Evolutionary conservation across 2,329 filamentous ascomycete species (phyloP), one percentile per base, ranked within the genome.

Genomic region (Phyllosticta citribraziliensis): DNA sequence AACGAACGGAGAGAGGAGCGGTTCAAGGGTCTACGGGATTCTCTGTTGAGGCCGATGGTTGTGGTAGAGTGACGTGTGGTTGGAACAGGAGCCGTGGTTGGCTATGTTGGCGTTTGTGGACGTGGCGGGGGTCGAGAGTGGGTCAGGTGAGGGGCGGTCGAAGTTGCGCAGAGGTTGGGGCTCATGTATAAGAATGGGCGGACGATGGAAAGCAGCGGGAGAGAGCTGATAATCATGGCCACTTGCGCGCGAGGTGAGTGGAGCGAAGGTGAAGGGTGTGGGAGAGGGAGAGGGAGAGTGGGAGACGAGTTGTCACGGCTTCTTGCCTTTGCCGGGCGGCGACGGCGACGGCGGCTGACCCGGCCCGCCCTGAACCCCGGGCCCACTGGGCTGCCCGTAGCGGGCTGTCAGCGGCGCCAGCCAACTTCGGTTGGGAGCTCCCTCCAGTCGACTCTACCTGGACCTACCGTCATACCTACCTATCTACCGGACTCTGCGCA

Each of bases 141-240:
- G 20, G 53, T 57, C 27, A 56, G 61, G 35, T 54, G 61, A 14
- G 51, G 57, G 9, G 55, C 33, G 17, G 58, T 24, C 30, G 33
- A 60, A 24, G 54, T 33, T 52, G 62, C 57, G 55, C 40, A 61
- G 54, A 19, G 14, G 24, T 58, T 55, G 51, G 57, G 40, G 57
- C 17, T 57, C 62, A 63, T 63, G 55, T 63, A 60, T 60, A 60
- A 59, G 22, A 56, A 54, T 56, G 57, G 50, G 22, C 24, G 33
- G 22, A n/a, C 20, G 22, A 51, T 24, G 17, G 19, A 52, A 56
- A 33, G n/a, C 22, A 54, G 58, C 51, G 53, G 27, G 11, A 56
- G 53, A 52, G 6, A 56, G 58, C 40, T 60, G 58, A 47, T 47
- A 47, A 47, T 47, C 40, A 47, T 47, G 40, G 40, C 40, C 40